Base-by-base conservation (phyloP, 2,329 filamentous ascomycete species). In the Coniochaeta prunicola region DNA sequence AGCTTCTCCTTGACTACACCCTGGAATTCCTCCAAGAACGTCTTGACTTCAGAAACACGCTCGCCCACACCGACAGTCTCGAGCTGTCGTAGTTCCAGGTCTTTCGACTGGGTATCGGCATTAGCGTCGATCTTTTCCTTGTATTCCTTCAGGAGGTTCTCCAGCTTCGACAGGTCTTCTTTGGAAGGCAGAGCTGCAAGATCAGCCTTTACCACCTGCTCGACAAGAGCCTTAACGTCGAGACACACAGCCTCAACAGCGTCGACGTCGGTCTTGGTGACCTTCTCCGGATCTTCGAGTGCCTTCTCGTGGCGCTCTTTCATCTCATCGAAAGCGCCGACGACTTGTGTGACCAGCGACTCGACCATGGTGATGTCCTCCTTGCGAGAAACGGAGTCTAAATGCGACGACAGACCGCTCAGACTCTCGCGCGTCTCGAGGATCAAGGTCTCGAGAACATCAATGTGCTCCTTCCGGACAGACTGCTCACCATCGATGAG, bases 251-350 rank as follows among this genome's bases (percentile, higher is more conserved):
- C 81, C 63, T 91, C 90, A 8, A 97, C 83, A 1, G 90, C 84
- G 63, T 94, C 90, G 4, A 96, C 78, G 65, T 97, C 91, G 0
- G 86, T 84, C 75, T 96, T 96, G 56, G 86, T 89, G 26, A 93
- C 81, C 65, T 83, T 86, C 38, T 89, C 86, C 0, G 80, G 79
- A 40, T 80, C 78, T 19, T 86, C 81, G 10, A 77, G 70, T 12
- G 79, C 77, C 66, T 80, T 82, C 36, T 80, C 75, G n/a, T 78
- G 74, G 2, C 76, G 76, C 61, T 82, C 79, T 69, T 83, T 87
- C 67, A 88, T 80, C 69, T 96, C 92, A 57, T 96, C 91, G 21
- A 97, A 79, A 7, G 84, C 83, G 54, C 81, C 77, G 65, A 88
- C 88, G 61, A 96, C 80, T 67, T 96, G 90, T 50, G 88, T 87